Evolutionary conservation across 352 stramenopile species (phyloP).

Genomic region (Globisporangium megalacanthum): DNA sequence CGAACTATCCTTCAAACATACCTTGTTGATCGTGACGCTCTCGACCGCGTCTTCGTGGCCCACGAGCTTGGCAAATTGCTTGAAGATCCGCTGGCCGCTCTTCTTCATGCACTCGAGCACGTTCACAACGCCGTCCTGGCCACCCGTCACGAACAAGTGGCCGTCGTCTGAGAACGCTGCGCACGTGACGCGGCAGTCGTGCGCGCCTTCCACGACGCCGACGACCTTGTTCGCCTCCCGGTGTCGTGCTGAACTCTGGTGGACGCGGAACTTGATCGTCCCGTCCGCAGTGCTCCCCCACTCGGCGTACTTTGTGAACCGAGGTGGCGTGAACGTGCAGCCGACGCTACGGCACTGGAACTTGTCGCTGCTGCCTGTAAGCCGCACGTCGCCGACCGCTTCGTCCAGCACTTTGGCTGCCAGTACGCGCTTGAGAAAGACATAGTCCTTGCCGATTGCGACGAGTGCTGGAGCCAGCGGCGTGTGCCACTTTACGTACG

Average conservation of each 20-base stretch:
- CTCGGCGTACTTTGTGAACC: constrained; percentile 74
- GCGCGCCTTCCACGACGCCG: constrained; percentile 56
- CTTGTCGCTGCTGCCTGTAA: constrained; percentile 48
- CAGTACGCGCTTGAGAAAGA: constrained; percentile 57
- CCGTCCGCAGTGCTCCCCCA: constrained; percentile 38
- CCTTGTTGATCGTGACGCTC: constrained; percentile 67
- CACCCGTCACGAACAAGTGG: constrained; percentile 49
- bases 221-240: constrained; percentile 65
- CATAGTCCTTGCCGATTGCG: constrained; percentile 74
- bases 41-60: constrained; percentile 56
- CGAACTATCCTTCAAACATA: constrained; percentile 1
- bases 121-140: constrained; percentile 67
- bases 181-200: constrained; percentile 51
- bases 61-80: constrained; percentile 61
- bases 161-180: constrained; percentile 58
- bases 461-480: constrained; percentile 59
- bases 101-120: constrained; percentile 61
- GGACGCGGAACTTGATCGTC: constrained; percentile 57
- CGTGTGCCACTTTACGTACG: constrained; percentile 75
- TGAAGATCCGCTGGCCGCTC: constrained; percentile 54
- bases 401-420: constrained; percentile 30
- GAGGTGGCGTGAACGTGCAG: constrained; percentile 57
- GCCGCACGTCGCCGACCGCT: constrained; percentile 46
- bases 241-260: constrained; percentile 43
- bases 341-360: constrained; percentile 40